A percentile compares a stretch with the other conserved stretches of the same genome.
These are phyloP conservation scores for Aspergillus tubingensis DNA, from an alignment of 2,329 filamentous ascomycete species.

Conservation along the genomic window DNA sequence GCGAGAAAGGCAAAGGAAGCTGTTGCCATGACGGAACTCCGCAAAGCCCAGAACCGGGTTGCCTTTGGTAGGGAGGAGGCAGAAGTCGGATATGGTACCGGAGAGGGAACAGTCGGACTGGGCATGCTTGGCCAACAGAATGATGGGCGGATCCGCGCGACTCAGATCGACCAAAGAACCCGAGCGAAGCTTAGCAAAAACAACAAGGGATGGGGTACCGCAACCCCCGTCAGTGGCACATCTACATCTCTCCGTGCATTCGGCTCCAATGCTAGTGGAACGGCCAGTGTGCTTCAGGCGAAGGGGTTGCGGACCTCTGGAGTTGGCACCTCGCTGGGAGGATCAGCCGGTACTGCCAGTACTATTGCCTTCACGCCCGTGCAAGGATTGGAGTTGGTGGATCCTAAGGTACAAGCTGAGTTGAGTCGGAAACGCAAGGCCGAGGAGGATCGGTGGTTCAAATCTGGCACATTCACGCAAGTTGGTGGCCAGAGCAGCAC, in stretches of 20 bases:
- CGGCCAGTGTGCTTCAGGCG: constrained; percentile 69
- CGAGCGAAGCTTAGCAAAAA: constrained; percentile 91
- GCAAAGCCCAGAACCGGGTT: constrained; percentile 95
- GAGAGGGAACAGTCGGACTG: constrained; percentile 81
- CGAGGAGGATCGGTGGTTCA: constrained; percentile 95
- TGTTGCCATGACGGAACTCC: constrained; percentile 92
- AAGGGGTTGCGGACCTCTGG: constrained; percentile 80
- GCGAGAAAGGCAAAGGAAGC: constrained; percentile 96
- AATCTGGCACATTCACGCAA: constrained; percentile 94
- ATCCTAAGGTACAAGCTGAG: constrained; percentile 87
- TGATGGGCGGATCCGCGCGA: constrained; percentile 82
- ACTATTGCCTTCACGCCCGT: constrained; percentile 92
- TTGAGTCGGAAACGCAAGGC: constrained; percentile 87
- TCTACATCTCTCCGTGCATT: constrained; percentile 83
- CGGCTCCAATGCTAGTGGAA: constrained; percentile 64
- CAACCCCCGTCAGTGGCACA: constrained; percentile 59
- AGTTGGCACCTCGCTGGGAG: constrained; percentile 70
- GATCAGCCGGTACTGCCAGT: constrained; percentile 73
- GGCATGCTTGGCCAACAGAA: constrained; percentile 93
- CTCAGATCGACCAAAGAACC: constrained; percentile 90
- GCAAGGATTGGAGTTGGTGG: constrained; percentile 91
- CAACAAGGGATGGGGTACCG: constrained; percentile 88
- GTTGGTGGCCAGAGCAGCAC: constrained; percentile 54
- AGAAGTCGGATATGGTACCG: constrained; percentile 86
- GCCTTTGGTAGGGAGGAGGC: constrained; percentile 94